A percentile compares a stretch with the other conserved stretches of the same genome.
Evolutionary conservation across 495 filamentous ascomycete species (phyloP).

Genomic region (Aspergillus mulundensis): DNA sequence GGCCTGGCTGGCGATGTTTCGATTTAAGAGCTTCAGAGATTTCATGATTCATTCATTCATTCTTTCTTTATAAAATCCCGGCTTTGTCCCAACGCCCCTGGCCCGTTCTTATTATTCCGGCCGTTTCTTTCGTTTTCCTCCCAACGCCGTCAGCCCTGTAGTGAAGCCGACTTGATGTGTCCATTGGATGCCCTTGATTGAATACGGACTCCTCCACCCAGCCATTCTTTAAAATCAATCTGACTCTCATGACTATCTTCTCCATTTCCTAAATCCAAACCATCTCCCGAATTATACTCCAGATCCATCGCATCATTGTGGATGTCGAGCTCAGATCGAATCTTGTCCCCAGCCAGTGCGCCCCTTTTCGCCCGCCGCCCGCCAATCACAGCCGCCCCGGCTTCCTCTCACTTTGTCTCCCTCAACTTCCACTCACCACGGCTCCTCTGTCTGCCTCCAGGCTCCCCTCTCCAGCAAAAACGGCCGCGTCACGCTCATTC

Average conservation of each 20-base stretch:
- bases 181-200: neutral
- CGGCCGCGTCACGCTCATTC: slow-evolving; percentile 31
- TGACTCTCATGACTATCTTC: neutral
- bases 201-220: neutral
- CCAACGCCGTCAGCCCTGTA: neutral
- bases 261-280: neutral
- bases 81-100: neutral
- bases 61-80: neutral
- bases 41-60: neutral
- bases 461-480: slow-evolving; percentile 24
- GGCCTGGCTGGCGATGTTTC: slow-evolving; percentile 1
- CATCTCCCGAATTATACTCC: too few relatives aligned
- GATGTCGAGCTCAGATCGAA: slow-evolving; percentile 24
- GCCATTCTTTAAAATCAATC: neutral
- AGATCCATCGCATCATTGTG: slow-evolving; percentile 1
- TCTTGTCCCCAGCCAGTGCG: slow-evolving; percentile 16
- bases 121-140: neutral
- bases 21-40: slow-evolving; percentile 1
- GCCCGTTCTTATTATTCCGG: too few relatives aligned
- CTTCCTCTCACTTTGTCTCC: slow-evolving; percentile 11
- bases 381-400: slow-evolving; percentile 21
- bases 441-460: slow-evolving; percentile 8
- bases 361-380: slow-evolving; percentile 22
- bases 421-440: slow-evolving; percentile 17
- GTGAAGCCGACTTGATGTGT: neutral